These are phyloP conservation scores for Colletotrichum falcatum DNA, from an alignment of 2,329 filamentous ascomycete species.

Conservation along the genomic window DNA sequence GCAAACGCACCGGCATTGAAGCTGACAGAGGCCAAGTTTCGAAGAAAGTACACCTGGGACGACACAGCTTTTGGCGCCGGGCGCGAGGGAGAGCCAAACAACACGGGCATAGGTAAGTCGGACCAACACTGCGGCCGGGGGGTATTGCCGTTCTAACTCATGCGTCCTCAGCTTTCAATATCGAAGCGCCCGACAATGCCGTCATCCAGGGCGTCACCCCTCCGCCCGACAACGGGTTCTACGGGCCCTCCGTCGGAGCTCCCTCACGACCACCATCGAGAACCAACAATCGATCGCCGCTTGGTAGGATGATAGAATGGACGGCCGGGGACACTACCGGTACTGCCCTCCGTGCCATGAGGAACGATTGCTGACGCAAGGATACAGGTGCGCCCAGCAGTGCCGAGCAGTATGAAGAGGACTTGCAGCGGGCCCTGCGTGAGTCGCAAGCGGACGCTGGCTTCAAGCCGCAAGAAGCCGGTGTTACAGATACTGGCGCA, in stretches of 20 bases:
- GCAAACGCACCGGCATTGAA: slow-evolving; percentile 1
- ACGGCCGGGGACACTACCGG: slow-evolving; percentile 50
- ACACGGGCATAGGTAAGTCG: slow-evolving; percentile 58
- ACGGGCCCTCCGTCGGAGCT: slow-evolving; percentile 52
- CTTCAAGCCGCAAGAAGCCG: slow-evolving; percentile 62
- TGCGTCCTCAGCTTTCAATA: slow-evolving; percentile 63
- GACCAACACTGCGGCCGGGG: not conserved
- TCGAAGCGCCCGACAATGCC: slow-evolving; percentile 62
- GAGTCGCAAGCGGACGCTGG: slow-evolving; percentile 62
- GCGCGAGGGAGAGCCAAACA: slow-evolving; percentile 62
- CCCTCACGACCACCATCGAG: slow-evolving; percentile 74
- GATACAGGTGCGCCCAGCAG: slow-evolving; percentile 46
- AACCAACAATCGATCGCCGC: slow-evolving; percentile 67
- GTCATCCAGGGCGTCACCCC: slow-evolving; percentile 59
- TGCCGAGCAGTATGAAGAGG: slow-evolving; percentile 62
- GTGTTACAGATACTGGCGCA: slow-evolving; percentile 56
- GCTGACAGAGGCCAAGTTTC: slow-evolving; percentile 53
- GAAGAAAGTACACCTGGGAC: slow-evolving; percentile 66
- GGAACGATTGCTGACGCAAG: slow-evolving; percentile 39
- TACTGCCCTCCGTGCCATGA: slow-evolving; percentile 32
- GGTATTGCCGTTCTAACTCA: slow-evolving; percentile 17
- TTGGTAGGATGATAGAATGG: slow-evolving; percentile 65
- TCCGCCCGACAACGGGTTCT: slow-evolving; percentile 52
- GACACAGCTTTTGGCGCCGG: slow-evolving; percentile 65
- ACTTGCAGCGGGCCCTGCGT: slow-evolving; percentile 67